A percentile compares a stretch with the other conserved stretches of the same genome.
phyloP scores from a whole-genome alignment of 495 filamentous ascomycete species.

The Penicillium mononematosum region DNA sequence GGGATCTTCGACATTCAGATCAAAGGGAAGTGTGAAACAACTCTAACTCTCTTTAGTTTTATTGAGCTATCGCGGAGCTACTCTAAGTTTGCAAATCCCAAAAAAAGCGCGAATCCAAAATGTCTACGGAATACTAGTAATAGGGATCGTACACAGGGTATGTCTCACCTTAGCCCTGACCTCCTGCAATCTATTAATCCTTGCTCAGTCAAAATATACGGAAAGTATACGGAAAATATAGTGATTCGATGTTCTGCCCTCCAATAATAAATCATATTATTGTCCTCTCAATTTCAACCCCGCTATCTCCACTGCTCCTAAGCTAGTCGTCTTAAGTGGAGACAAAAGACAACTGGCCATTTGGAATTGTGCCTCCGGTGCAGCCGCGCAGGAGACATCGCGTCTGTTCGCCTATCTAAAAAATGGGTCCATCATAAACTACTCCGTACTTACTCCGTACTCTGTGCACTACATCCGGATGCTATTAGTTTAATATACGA shows the following conservation, averaged over 20 bases:
- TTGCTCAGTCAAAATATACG: background rate
- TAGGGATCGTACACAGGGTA: no score
- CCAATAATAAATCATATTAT: background rate
- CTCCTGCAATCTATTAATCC: slow-evolving; percentile 8
- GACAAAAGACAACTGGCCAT: background rate
- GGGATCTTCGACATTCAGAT: slow-evolving; percentile 14
- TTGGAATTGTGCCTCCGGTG: slow-evolving; percentile 6
- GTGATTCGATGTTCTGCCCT: background rate
- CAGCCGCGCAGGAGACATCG: slow-evolving; percentile 9
- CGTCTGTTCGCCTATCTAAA: slow-evolving; percentile 12
- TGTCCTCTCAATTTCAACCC: background rate
- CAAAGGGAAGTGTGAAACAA: slow-evolving; percentile 2
- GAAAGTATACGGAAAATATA: background rate
- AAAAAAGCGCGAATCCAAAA: background rate
- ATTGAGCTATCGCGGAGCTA: background rate
- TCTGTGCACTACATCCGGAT: background rate
- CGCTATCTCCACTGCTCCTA: slow-evolving; percentile 7
- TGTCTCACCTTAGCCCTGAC: slow-evolving; percentile 1
- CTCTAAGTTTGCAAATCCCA: background rate
- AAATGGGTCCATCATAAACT: background rate
- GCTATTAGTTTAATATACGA: background rate
- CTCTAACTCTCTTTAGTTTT: background rate
- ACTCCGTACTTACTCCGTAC: no score
- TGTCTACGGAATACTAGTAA: no score
- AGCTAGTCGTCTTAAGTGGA: slow-evolving; percentile 8